A percentile compares a stretch with the other conserved stretches of the same genome.
These are phyloP conservation scores for Uronychia binucleata DNA, from an alignment of 73 alveolate genomes.

Conservation along the genomic window DNA sequence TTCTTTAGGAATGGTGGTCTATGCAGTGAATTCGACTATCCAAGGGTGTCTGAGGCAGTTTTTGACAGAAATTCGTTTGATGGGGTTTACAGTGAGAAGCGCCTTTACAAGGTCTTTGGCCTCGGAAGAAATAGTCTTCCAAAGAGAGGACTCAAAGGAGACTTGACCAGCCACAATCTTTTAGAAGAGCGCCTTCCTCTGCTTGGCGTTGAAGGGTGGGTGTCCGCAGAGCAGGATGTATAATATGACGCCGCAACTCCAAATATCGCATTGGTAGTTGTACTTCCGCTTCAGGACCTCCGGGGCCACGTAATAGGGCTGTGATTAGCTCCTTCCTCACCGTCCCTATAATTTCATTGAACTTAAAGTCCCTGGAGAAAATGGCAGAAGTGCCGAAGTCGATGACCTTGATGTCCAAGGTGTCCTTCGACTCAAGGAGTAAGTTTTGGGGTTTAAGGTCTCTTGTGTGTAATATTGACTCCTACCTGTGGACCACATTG, in stretches of 20 bases:
- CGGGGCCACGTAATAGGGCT: conserved; percentile 75
- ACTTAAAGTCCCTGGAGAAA: too few relatives aligned
- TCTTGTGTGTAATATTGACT: too few relatives aligned
- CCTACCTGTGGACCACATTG: conserved; percentile 78
- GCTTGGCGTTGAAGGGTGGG: conserved; percentile 85
- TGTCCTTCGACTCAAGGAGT: conserved; percentile 72
- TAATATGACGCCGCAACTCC: conserved; percentile 88
- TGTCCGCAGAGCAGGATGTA: conserved; percentile 77
- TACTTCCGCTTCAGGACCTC: conserved; percentile 68
- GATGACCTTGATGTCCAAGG: conserved; percentile 80
- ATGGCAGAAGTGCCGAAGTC: conserved; percentile 98
- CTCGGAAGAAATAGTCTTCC: conserved; percentile 31
- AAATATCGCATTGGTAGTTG: conserved; percentile 81
- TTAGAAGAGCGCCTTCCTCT: conserved; percentile 55
- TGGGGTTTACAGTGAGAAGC: conserved; percentile 31
- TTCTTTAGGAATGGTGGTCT: neutral
- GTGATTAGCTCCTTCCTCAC: neutral
- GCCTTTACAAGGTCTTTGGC: conserved; percentile 20
- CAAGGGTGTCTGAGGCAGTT: conserved; percentile 38
- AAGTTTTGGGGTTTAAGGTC: conserved; percentile 95
- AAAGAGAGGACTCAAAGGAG: conserved; percentile 37
- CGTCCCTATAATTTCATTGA: neutral
- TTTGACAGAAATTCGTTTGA: conserved; percentile 8
- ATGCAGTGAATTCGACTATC: conserved; percentile 7
- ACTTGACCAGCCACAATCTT: conserved; percentile 56